Percentiles rank a stretch among this genome's conserved stretches.
phyloP scores from a whole-genome alignment of 1,139 yeast species.

The Scheffersomyces insectosa region DNA sequence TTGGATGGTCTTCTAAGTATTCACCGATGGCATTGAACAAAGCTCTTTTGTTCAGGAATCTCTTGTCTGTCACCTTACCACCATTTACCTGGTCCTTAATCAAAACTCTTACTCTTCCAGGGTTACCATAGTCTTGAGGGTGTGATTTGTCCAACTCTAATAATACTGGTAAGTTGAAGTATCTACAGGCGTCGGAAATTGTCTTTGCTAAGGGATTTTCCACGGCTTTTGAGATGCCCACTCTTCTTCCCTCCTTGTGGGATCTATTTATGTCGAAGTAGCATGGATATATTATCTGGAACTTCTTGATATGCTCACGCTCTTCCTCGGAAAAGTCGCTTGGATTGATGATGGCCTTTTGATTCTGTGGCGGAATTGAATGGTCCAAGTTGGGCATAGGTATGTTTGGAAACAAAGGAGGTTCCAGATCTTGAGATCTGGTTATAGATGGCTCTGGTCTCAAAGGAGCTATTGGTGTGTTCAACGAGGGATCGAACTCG shows the following conservation, averaged over 20 bases:
- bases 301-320: slow-evolving; percentile 59
- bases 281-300: slow-evolving; percentile 85
- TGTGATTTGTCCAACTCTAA: slow-evolving; percentile 83
- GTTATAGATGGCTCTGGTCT: slow-evolving; percentile 58
- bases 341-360: slow-evolving; percentile 37
- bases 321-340: slow-evolving; percentile 47
- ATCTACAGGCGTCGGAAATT: slow-evolving; percentile 64
- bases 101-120: slow-evolving; percentile 85
- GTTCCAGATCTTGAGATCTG: slow-evolving; percentile 60
- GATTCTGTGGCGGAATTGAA: slow-evolving; percentile 5
- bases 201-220: slow-evolving; percentile 85
- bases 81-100: slow-evolving; percentile 50
- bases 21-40: slow-evolving; percentile 61
- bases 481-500: slow-evolving; percentile 76
- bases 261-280: slow-evolving; percentile 83
- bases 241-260: slow-evolving; percentile 82
- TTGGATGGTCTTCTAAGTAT: slow-evolving; percentile 67
- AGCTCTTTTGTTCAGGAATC: slow-evolving; percentile 62
- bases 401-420: slow-evolving; percentile 26
- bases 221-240: slow-evolving; percentile 65
- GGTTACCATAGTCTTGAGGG: slow-evolving; percentile 97
- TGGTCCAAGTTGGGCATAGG: slow-evolving; percentile 10
- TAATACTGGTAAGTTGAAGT: slow-evolving; percentile 52
- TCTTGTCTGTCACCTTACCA: slow-evolving; percentile 33
- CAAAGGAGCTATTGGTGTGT: slow-evolving; percentile 69